Conservation (phyloP, 345 rosid genomes). For the Aethionema arabicum region DNA sequence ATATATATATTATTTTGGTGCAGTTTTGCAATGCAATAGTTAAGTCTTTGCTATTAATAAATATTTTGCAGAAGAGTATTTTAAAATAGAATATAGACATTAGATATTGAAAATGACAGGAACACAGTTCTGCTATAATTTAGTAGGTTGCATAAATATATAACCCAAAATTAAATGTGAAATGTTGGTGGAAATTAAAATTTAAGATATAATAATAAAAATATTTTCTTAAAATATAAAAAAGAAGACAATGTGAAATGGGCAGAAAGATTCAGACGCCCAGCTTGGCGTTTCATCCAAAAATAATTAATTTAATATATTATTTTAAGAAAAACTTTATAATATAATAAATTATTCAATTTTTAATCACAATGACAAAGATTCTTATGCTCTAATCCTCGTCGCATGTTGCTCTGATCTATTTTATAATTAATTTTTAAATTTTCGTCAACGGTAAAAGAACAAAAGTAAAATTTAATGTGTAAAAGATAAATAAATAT, state of each 20-base stretch:
- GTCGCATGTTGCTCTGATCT: conserved; percentile 31
- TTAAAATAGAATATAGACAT: neutral
- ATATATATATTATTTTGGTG: too few relatives aligned
- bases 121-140: conserved; percentile 13
- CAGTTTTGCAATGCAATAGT: too few relatives aligned
- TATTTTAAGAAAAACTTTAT: too few relatives aligned
- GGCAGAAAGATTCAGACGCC: conserved; percentile 30
- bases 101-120: conserved; percentile 20
- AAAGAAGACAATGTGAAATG: conserved; percentile 29
- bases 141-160: neutral
- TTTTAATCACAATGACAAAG: conserved; percentile 36
- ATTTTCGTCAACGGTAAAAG: conserved; percentile 27
- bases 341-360: conserved; percentile 19
- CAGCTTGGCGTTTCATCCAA: conserved; percentile 33
- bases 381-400: conserved; percentile 38
- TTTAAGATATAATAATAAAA: neutral
- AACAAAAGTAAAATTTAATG: neutral
- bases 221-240: neutral
- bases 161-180: neutral
- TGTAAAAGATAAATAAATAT: neutral
- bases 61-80: neutral
- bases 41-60: neutral
- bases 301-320: neutral
- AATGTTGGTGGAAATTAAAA: conserved; percentile 1
- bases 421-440: neutral